These are phyloP conservation scores for Linnemannia hyalina DNA, from an alignment of 192 early-diverging fungal species.

Conservation along the genomic window DNA sequence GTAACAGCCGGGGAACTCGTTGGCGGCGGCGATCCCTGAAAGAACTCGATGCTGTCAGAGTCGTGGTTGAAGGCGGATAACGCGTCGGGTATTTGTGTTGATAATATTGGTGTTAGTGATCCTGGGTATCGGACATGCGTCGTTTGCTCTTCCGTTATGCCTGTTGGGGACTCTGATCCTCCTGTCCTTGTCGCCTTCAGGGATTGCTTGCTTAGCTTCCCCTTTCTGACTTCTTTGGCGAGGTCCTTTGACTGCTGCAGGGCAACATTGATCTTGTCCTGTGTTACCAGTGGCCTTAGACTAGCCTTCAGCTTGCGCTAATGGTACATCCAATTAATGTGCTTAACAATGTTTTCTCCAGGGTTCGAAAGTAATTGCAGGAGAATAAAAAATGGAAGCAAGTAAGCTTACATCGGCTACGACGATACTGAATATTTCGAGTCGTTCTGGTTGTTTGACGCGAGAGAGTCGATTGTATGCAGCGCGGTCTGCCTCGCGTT, in stretches of 20 bases:
- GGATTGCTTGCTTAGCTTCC: neutral
- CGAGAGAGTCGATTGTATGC: constrained; percentile 2
- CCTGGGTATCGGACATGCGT: neutral
- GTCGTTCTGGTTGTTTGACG: neutral
- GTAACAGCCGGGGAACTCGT: neutral
- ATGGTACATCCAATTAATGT: neutral
- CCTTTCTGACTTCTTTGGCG: neutral
- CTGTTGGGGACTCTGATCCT: neutral
- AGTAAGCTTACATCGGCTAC: neutral
- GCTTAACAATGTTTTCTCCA: neutral
- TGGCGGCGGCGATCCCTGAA: neutral
- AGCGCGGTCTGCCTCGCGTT: neutral
- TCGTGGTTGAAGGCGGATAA: neutral
- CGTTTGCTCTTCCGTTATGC: neutral
- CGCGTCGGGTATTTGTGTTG: neutral
- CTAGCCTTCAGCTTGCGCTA: constrained; percentile 1
- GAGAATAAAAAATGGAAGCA: neutral
- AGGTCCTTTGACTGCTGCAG: neutral
- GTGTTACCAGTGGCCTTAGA: neutral
- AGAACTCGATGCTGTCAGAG: neutral
- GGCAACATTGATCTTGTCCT: neutral
- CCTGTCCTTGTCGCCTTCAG: neutral
- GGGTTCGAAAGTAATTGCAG: neutral
- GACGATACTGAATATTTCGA: neutral
- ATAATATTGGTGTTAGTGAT: neutral